Conservation (phyloP, 2,329 filamentous ascomycete genomes). For the Aspergillus sp. region DNA sequence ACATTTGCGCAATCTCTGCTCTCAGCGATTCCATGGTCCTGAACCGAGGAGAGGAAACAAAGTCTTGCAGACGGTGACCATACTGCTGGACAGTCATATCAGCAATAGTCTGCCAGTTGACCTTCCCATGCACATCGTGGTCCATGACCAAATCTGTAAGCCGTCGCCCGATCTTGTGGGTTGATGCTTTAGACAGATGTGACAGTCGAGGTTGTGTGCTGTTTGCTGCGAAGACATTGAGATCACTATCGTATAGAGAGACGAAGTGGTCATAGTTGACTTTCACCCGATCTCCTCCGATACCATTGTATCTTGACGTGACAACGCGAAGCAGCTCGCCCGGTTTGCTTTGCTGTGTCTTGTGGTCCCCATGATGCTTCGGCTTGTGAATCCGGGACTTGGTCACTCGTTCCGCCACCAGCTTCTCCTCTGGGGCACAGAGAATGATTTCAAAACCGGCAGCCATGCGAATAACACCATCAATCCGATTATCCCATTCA, state of each 20-base stretch:
- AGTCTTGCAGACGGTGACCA: constrained; percentile 41
- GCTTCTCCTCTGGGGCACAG: constrained; percentile 50
- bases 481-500: constrained; percentile 47
- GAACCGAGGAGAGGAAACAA: constrained; percentile 8
- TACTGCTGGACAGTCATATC: constrained; percentile 59
- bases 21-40: background rate
- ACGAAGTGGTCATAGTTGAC: constrained; percentile 42
- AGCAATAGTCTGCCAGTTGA: constrained; percentile 59
- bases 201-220: constrained; percentile 27
- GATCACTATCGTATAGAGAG: constrained; percentile 33
- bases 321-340: constrained; percentile 4
- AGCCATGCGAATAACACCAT: constrained; percentile 61
- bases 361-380: background rate
- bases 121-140: constrained; percentile 15
- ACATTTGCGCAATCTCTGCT: background rate
- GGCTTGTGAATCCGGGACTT: constrained; percentile 3
- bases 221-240: constrained; percentile 28
- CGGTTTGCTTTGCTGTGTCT: background rate
- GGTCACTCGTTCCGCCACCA: constrained; percentile 26
- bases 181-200: background rate
- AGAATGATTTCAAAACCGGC: constrained; percentile 63
- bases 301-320: constrained; percentile 6
- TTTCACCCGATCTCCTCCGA: constrained; percentile 24
- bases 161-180: background rate
- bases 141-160: constrained; percentile 36